Evolutionary conservation across 164 flowering plant genomes (phyloP), one percentile per base, ranked within the genome.

Genomic region (Taxillus chinensis): DNA sequence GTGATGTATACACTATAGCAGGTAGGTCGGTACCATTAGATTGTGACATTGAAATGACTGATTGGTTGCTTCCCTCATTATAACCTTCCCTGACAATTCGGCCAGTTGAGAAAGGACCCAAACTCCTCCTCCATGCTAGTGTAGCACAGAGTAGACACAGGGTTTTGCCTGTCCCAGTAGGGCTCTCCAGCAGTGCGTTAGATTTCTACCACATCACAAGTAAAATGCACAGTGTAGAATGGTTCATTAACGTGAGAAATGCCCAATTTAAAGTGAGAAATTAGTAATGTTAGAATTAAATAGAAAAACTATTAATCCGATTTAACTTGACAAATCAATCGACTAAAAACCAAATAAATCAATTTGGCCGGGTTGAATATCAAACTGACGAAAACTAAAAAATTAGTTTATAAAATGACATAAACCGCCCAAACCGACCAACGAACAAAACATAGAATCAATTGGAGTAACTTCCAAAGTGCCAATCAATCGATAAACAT

Each of bases 101-200:
- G 42, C 81, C 77, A 58, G 75, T 82, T 3, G 96, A 75, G 68
- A 86, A 93, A 16, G 45, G 66, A 4, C 96, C 96, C 67, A 93
- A 75, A 70, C 97, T 90, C 74, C 77, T 82, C 74, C 97, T 85
- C 95, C 96, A 93, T 39, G 96, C 99, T 76, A 93, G 73, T 37
- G 99, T 81, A 51, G 99, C 95, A 72, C 99, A 93, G 2, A 93
- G 86, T 74, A 93, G 90, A 73, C 97, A 93, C 73, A 90, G 65
- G 10, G 99, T 93, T 64, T 93, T 93, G 37, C 99, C 99, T 14
- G 99, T 93, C 51, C 99, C 97, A 64, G 97, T 93, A 10, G 99
- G 99, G 77, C 97, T 90, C 79, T 93, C 99, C 76, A 93, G 60
- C 63, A 93, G 71, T 9, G 99, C 97, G 77, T 93, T 87, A 53